Evolutionary conservation across 768 basidiomycete genomes (phyloP), one percentile per base, ranked within the genome.

Genomic region (Amanita pallidorosea): DNA sequence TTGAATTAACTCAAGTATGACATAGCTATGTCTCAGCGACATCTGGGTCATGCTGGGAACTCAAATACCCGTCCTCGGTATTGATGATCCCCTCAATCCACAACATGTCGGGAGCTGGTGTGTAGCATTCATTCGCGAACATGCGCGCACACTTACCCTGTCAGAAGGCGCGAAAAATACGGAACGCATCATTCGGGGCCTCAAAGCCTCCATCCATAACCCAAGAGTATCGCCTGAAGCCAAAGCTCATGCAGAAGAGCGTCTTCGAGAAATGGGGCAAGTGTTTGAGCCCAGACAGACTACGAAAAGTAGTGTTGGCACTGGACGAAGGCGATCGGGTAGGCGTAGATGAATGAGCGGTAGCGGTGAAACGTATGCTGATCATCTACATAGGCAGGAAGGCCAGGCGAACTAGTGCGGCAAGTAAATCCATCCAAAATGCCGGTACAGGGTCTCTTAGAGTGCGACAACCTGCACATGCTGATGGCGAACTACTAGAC

Each of bases 191-290:
- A 57, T 71, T 22, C 76, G 74, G 1, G 80, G 80, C 29, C 64
- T 77, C 48, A 80, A 80, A 58, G 78, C 79, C n/a, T 67, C 78
- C 8, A 67, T 80, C 5, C 66, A 72, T 58, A 81, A 83, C 58
- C 79, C 77, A 5, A 66, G 75, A 54, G 73, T 75, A 22, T 76
- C 75, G 5, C 63, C 65, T 2, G 70, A 68, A 48, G 79, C 77
- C 1, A 75, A 75, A 54, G 62, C 61, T 33, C 66, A 70, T 25
- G 79, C 77, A 8, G 54, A 59, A 17, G 54, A 56, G 15, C 50
- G 54, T 22, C 55, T 55, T 11, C 50, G 53, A 47, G 53, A 50
- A 51, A 33, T 51, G 42, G 50, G 50, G 2, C 22, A 35, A 44
- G 42, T 17, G 15, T 18, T 51, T n/a, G 50, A 45, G 33, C 41